Conservation (phyloP, 2,329 filamentous ascomycete genomes). For the Xylariaceae sp. region DNA sequence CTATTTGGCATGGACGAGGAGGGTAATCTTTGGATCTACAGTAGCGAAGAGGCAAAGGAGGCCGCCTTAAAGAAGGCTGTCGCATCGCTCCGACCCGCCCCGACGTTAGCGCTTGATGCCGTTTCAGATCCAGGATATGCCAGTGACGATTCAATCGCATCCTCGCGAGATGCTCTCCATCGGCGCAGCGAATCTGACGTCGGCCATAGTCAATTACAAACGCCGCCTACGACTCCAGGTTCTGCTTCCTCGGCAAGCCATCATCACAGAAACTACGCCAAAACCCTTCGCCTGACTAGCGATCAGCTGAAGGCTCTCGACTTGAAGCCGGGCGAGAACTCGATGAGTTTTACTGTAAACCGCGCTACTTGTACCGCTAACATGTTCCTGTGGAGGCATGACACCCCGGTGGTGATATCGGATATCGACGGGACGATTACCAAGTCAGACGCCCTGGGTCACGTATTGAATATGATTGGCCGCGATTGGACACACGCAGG, state of each 20-base stretch:
- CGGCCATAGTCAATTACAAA: conserved; percentile 49
- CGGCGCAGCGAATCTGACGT: conserved; percentile 63
- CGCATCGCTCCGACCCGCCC: conserved; percentile 41
- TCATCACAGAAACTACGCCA: conserved; percentile 84
- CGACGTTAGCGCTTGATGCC: conserved; percentile 65
- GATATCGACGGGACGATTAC: conserved; percentile 99
- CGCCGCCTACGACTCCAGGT: conserved; percentile 66
- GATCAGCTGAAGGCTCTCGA: conserved; percentile 86
- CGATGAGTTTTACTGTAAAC: conserved; percentile 95
- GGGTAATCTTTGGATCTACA: conserved; percentile 99
- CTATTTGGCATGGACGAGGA: conserved; percentile 92
- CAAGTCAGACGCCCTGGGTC: conserved; percentile 90
- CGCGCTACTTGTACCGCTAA: conserved; percentile 83
- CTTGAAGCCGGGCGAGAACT: conserved; percentile 79
- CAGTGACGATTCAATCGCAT: conserved; percentile 68
- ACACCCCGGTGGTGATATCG: conserved; percentile 91
- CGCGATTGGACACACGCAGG: conserved; percentile 97
- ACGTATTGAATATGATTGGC: conserved; percentile 93
- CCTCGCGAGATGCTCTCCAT: conserved; percentile 45
- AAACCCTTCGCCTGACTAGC: conserved; percentile 90
- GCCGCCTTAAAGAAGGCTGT: conserved; percentile 67
- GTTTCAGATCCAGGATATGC: conserved; percentile 92
- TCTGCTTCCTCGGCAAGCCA: conserved; percentile 56
- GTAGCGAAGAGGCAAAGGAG: conserved; percentile 92
- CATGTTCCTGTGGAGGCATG: conserved; percentile 91